Evolutionary conservation across 106 monocot species (phyloP).

Genomic region (Narthecium ossifragum): DNA sequence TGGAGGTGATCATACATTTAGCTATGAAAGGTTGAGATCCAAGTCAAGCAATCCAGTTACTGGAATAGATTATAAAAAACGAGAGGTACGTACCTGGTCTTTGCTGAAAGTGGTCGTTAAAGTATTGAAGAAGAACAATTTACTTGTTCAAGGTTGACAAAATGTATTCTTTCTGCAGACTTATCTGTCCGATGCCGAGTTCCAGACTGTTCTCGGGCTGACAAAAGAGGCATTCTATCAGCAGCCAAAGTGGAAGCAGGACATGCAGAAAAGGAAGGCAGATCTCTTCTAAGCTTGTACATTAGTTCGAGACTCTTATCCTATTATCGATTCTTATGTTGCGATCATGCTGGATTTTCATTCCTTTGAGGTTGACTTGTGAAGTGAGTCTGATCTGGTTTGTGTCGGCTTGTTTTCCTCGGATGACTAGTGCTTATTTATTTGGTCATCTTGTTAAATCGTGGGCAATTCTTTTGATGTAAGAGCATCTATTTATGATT

Average conservation of each 20-base stretch:
- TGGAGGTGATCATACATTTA: conserved; percentile 48
- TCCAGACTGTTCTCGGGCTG: conserved; percentile 63
- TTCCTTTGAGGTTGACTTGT: conserved; percentile 6
- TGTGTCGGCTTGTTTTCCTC: too few species aligned
- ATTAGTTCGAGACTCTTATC: neutral
- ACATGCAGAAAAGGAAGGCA: conserved; percentile 79
- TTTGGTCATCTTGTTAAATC: too few species aligned
- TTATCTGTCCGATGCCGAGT: conserved; percentile 75
- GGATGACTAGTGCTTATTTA: too few species aligned
- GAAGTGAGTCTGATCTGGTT: neutral
- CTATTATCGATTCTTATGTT: neutral
- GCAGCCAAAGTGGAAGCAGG: conserved; percentile 93
- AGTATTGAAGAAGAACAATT: too few species aligned
- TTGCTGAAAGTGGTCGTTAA: too few species aligned
- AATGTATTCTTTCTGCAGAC: conserved; percentile 49
- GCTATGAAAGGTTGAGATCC: conserved; percentile 71
- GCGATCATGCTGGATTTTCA: neutral
- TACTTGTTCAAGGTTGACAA: too few species aligned
- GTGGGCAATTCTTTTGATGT: conserved; percentile 39
- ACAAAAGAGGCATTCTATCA: conserved; percentile 70
- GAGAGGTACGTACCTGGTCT: conserved; percentile 92
- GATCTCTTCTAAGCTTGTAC: conserved; percentile 61
- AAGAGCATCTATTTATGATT: conserved; percentile 6
- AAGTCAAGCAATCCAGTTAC: conserved; percentile 66
- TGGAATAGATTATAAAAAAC: conserved; percentile 74